Evolutionary conservation across 2,329 filamentous ascomycete genomes (phyloP), one percentile per base, ranked within the genome.

Genomic region (Phaeoacremonium minimum): DNA sequence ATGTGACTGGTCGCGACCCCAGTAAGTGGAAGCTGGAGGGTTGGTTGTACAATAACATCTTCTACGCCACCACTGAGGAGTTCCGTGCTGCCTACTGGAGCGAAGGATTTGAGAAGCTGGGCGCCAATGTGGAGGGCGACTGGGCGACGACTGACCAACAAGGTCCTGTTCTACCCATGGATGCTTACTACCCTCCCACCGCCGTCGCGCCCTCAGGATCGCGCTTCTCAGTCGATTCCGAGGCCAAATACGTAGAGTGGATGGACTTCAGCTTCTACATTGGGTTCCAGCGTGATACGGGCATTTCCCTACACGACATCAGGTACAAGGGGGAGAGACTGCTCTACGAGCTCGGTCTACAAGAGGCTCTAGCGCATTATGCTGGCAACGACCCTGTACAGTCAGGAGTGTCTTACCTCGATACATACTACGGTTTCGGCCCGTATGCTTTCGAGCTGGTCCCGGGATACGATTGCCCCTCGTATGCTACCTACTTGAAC

Each of bases 331-430:
- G 69, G n/a, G 61, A 75, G 40, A 58, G 71, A 6, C 51, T 80
- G 6, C 55, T 79, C 9, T 79, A 77, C 38, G 74, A 79, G 46
- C 57, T 80, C 2, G 66, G 67, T 4, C 53, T 79, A 0, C 69
- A 78, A 48, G 73, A 79, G 50, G 73, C 73, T 0, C 52, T 76
- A 7, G 66, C 72, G 2, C 69, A 74, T 36, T 76, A 75, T 37
- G 67, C 70, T 5, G 42, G 69, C 5, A 62, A 60, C 29, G 68
- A 75, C 33, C 72, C 70, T 0, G 49, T 64, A 3, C 63, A 67
- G 45, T 64, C 64, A 2, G 63, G 63, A 13, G 67, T 63, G 0
- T 53, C 63, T 0, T 75, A 71, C 38, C 56, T 73, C 4, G 71
- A 75, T 39, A 58, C 55, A 0, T 69, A 59, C 36, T 71, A 69